Evolutionary conservation across 2,329 filamentous ascomycete genomes (phyloP), one percentile per base, ranked within the genome.

Genomic region (Colletotrichum gigasporum): DNA sequence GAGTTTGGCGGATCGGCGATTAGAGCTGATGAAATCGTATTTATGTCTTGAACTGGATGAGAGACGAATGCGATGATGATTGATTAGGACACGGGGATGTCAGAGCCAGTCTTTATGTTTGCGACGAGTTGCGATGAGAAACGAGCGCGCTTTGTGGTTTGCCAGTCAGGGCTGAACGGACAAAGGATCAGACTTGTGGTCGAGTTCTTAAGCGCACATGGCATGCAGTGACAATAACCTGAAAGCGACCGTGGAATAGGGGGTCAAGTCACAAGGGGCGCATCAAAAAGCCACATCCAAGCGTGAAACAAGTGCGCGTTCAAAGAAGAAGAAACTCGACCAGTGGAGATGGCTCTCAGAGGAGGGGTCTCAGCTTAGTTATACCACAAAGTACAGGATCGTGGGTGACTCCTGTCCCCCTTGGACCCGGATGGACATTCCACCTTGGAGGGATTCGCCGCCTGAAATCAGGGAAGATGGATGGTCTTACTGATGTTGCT

Each of bases 241-340:
- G 35, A 50, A 12, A 50, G 35, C 58, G 52, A 42, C 58, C 34
- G 28, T 50, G 18, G 34, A 10, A 34, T 28, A 42, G 48, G 30
- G 26, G 20, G 8, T 32, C 20, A 26, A 57, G 47, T 34, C 58
- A 39, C 39, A 16, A 63, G 30, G 16, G 20, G 53, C 24, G 32
- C 18, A 37, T 18, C 34, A 41, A 41, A 54, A 37, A 61, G 61
- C 47, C 55, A 64, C 59, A 52, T 18, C 47, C 39, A 52, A 48
- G 55, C 32, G 54, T 60, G 47, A 63, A 63, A 63, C 60, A 22
- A 20, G 47, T 22, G 55, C 20, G 54, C 9, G n/a, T 5, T 32
- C 45, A 39, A 58, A 59, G 37, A 34, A 3, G 22, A 24, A 39
- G 34, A 42, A 14, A 44, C 44, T 39, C 22, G 12, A 30, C 39